Conservation (phyloP, 148 eudicot genomes). For the Oxyria digyna region DNA sequence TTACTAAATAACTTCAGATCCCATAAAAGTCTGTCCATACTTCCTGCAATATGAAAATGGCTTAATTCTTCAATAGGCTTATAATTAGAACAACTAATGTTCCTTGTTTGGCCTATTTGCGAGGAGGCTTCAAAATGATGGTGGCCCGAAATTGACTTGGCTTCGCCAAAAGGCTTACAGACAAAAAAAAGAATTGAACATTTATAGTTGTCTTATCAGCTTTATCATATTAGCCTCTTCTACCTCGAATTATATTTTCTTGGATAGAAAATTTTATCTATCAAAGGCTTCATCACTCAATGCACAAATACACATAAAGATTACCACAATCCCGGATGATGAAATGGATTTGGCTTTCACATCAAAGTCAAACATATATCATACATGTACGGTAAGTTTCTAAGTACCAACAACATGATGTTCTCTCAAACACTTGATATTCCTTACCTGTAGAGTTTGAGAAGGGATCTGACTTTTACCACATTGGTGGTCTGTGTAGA, state of each 20-base stretch:
- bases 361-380: background rate
- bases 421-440: background rate
- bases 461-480: slow-evolving; percentile 72
- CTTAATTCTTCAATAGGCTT: background rate
- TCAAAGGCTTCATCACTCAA: too few species aligned
- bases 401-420: background rate
- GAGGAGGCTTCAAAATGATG: background rate
- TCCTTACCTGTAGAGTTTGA: slow-evolving; percentile 57
- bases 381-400: background rate
- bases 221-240: background rate
- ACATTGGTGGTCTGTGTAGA: slow-evolving; percentile 71
- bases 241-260: background rate
- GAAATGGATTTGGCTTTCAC: background rate
- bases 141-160: too few species aligned
- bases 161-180: background rate
- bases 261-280: background rate
- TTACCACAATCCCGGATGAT: background rate
- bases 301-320: background rate
- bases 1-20: background rate
- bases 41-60: background rate
- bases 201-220: background rate
- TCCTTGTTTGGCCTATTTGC: background rate
- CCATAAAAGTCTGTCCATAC: background rate
- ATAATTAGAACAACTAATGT: background rate
- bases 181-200: background rate